Base-by-base conservation (phyloP, 164 flowering plant genomes). In the Liriodendron chinense region DNA sequence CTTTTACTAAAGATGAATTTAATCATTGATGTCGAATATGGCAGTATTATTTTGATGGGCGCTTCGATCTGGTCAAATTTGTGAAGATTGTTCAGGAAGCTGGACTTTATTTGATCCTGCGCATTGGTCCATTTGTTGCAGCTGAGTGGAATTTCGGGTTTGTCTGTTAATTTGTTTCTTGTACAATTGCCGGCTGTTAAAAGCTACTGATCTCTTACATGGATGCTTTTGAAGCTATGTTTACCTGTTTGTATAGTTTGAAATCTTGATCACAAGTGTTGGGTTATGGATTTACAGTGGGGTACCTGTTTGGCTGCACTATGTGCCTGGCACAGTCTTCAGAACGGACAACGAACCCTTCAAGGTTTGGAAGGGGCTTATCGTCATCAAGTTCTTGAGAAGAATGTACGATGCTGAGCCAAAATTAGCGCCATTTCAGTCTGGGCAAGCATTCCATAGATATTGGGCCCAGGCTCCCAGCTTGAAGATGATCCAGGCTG, bases 101-200 rank as follows among this genome's bases (percentile, higher is more conserved):
- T 26, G 90, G 89, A 59, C 73, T 96, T 92, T 87, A 91, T 81
- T 72, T 93, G 81, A 91, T 94, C 74, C 88, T 96, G 23, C 91
- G 99, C 9, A 92, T 94, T 71, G 98, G 99, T 2, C 98, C 99
- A 12, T 90, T 93, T 83, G 94, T 96, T 71, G 98, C 98, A 0
- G 99, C 99, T 4, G 98, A 96, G 79, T 96, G 96, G 95, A 90
- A 91, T 84, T 96, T 76, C 79, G 99, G 99, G 98, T 96, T 23
- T 68, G 72, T 78, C 0, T 68, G 10, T 22, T 56, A 8, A 65
- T 34, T 34, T 34, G 21, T 9, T 66, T 77, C 43, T 47, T 18
- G 24, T 7, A 21, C 21, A n/a, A 34, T 69, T 13, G 20, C 43
- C 18, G 18, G 47, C 24, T 5, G 53, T 69, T 47, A 23, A 5